Base-by-base conservation (phyloP, 2,329 filamentous ascomycete species). In the Penicillium sp. region DNA sequence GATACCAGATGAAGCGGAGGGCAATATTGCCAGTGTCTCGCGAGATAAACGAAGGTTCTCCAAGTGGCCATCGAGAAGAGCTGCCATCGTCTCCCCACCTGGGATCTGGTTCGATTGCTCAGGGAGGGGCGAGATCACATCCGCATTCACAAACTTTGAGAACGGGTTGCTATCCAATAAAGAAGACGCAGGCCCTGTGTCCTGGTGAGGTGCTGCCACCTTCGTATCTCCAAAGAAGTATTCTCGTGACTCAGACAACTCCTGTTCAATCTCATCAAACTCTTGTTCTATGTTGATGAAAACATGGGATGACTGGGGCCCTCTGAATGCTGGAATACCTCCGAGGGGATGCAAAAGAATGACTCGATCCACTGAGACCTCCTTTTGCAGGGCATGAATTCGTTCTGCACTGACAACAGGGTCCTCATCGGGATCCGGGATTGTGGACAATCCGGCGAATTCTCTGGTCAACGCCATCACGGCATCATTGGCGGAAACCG, bases 231-330 rank as follows among this genome's bases (percentile, higher is more conserved):
- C 53, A 17, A 41, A 39, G 5, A 61, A 46, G 7, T 62, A 60
- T n/a, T 53, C 45, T 42, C 61, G 62, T 18, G 61, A 61, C 36
- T 67, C 63, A 24, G 67, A 64, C 4, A 96, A 77, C 59, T 91
- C 83, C 13, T 80, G 72, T 54, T 84, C 79, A 42, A 96, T 87
- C 21, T 82, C 75, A 1, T 83, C 77, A 60, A 89, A 96, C 68
- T 99, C 93, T 66, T 97, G 91, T 66, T 95, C 89, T 50, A 99
- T 80, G 63, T 99, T 99, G 67, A 99, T 84, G 67, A 97, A 97
- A 7, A 94, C 84, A 68, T 94, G 88, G 2, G 88, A 44, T 80
- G 83, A 60, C 71, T 88, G 75, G 37, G 81, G 75, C 59, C 82
- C 70, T 68, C 80, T 74, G 62, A 80, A 68, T 52, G 90, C 79